phyloP scores from a whole-genome alignment of 306 rosid genomes.

The Lithocarpus polystachyus region DNA sequence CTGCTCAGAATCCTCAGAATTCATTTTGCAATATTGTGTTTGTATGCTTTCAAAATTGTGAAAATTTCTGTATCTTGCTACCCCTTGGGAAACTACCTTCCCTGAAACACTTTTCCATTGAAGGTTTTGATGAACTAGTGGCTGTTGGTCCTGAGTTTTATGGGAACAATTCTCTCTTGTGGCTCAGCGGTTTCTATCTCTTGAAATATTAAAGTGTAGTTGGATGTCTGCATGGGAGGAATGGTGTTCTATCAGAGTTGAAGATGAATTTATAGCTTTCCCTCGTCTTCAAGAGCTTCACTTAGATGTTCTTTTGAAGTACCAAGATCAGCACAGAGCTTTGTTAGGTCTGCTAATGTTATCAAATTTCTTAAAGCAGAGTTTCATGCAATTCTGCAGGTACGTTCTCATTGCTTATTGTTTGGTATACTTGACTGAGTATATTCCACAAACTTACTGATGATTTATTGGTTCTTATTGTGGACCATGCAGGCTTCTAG shows the following conservation, averaged over 20 bases:
- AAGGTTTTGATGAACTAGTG: neutral
- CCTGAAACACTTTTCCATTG: neutral
- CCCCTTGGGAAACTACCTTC: conserved; percentile 16
- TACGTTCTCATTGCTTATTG: too few species aligned
- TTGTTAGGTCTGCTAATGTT: too few species aligned
- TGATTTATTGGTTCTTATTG: too few species aligned
- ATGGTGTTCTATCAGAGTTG: neutral
- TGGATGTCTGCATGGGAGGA: neutral
- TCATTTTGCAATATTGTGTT: neutral
- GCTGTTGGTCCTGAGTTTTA: conserved; percentile 10
- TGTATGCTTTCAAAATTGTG: neutral
- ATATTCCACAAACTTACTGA: too few species aligned
- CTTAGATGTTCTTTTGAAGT: neutral
- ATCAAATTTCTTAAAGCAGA: too few species aligned
- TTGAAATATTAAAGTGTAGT: neutral
- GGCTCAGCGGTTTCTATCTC: neutral
- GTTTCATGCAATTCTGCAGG: too few species aligned
- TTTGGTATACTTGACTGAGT: too few species aligned
- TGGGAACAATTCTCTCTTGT: neutral
- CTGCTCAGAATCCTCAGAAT: too few species aligned
- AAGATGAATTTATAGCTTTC: neutral
- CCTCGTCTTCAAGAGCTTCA: neutral
- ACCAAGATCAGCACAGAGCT: too few species aligned
- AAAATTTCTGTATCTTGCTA: neutral
- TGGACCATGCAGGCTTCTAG: too few species aligned